Conservation (phyloP, 2,329 filamentous ascomycete genomes). For the Berkeleyomyces basicola region DNA sequence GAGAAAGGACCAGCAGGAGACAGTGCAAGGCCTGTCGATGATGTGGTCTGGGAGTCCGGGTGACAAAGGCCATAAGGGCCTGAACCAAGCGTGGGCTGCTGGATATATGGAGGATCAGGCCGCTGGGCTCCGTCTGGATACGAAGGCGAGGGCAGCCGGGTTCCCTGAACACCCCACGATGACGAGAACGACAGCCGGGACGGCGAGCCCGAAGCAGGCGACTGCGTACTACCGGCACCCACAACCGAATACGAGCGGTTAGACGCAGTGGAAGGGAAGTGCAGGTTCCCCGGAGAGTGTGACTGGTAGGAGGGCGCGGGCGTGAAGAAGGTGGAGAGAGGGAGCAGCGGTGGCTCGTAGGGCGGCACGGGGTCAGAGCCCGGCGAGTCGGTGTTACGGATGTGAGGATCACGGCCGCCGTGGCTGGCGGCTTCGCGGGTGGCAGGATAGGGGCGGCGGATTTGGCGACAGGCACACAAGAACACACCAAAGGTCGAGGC, state of each 20-base stretch:
- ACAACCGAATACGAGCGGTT: neutral
- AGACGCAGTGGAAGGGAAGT: neutral
- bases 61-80: neutral
- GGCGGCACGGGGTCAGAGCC: conserved; percentile 11
- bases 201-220: neutral
- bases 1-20: neutral
- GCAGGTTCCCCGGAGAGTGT: neutral
- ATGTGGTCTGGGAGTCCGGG: neutral
- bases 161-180: neutral
- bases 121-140: neutral
- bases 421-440: neutral
- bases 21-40: neutral
- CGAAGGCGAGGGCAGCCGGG: neutral
- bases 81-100: neutral
- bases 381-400: conserved; percentile 6
- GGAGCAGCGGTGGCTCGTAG: conserved; percentile 9
- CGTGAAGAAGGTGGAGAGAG: conserved; percentile 1
- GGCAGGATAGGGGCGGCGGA: conserved; percentile 1
- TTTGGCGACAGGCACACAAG: conserved; percentile 8
- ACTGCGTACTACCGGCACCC: neutral
- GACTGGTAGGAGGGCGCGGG: neutral
- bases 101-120: neutral
- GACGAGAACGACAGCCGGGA: neutral
- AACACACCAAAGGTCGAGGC: conserved; percentile 11
- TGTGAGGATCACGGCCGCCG: neutral